Percentiles rank a stretch among this genome's conserved stretches.
phyloP scores from a whole-genome alignment of 1,284 basidiomycete genomes.

The Rhodotorula sp. region DNA sequence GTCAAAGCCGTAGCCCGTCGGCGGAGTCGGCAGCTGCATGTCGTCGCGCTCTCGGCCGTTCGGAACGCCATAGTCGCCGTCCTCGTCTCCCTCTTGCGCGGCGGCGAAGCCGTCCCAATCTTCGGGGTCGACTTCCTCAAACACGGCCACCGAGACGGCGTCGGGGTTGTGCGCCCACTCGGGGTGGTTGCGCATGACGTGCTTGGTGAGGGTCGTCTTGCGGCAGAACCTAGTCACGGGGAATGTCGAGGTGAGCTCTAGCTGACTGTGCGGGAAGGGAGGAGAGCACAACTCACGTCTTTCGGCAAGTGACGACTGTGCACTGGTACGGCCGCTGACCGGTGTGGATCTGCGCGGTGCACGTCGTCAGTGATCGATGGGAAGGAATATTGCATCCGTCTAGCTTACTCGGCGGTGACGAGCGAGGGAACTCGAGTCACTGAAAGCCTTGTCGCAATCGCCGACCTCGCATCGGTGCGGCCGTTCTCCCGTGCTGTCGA shows the following conservation, averaged over 20 bases:
- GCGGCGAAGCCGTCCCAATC: neutral
- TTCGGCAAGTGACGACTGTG: conserved; percentile 36
- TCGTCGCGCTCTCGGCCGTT: neutral
- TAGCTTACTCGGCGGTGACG: conserved; percentile 54
- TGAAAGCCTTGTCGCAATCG: conserved; percentile 55
- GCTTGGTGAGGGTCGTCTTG: conserved; percentile 54
- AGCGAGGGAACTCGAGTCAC: conserved; percentile 58
- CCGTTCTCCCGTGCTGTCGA: conserved; percentile 55
- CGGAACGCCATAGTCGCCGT: neutral
- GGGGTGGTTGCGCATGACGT: conserved; percentile 49
- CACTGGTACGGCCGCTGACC: conserved; percentile 52
- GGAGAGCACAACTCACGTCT: conserved; percentile 38
- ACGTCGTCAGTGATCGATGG: neutral
- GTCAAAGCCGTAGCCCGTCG: neutral
- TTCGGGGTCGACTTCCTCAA: neutral
- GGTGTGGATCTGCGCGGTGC: conserved; percentile 41
- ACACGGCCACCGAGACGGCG: conserved; percentile 6
- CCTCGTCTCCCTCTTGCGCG: neutral
- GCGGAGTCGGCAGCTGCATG: neutral
- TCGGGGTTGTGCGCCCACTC: conserved; percentile 11
- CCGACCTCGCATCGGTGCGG: conserved; percentile 56
- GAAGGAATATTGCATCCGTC: neutral
- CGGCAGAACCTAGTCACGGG: conserved; percentile 46
- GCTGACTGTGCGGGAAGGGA: neutral
- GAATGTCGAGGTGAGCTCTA: neutral